A percentile compares a stretch with the other conserved stretches of the same genome.
phyloP scores from a whole-genome alignment of 306 rosid genomes.

The Canavalia gladiata region DNA sequence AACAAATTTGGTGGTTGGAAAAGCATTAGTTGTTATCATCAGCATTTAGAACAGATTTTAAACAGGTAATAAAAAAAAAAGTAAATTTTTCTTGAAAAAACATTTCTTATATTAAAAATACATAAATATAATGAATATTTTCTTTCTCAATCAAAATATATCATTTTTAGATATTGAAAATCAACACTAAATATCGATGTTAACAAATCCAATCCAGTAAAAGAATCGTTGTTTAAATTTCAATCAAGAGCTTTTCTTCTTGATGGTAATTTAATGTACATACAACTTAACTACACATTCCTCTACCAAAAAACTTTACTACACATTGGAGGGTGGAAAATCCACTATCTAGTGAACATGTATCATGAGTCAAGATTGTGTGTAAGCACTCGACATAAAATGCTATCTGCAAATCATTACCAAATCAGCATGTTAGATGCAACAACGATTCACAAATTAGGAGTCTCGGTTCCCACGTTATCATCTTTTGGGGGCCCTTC shows the following conservation, averaged over 20 bases:
- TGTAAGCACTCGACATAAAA: conserved; percentile 7
- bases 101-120: no score
- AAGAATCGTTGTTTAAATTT: no score
- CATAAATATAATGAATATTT: no score
- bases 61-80: no score
- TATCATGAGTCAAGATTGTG: conserved; percentile 13
- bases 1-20: no score
- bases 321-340: conserved; percentile 14
- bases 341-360: conserved; percentile 23
- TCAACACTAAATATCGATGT: no score
- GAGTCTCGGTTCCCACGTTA: conserved; percentile 48
- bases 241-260: background rate
- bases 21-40: no score
- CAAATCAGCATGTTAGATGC: conserved; percentile 35
- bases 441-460: conserved; percentile 37
- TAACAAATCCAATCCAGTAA: no score
- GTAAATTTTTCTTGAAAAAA: no score
- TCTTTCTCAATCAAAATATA: no score
- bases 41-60: no score
- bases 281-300: conserved; percentile 27
- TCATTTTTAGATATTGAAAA: no score
- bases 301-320: background rate
- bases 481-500: conserved; percentile 55
- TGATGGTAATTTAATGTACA: conserved; percentile 37
- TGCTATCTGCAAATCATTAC: background rate